Evolutionary conservation across 441 rosid genomes (phyloP).

Genomic region (Heliophila coronopifolia): DNA sequence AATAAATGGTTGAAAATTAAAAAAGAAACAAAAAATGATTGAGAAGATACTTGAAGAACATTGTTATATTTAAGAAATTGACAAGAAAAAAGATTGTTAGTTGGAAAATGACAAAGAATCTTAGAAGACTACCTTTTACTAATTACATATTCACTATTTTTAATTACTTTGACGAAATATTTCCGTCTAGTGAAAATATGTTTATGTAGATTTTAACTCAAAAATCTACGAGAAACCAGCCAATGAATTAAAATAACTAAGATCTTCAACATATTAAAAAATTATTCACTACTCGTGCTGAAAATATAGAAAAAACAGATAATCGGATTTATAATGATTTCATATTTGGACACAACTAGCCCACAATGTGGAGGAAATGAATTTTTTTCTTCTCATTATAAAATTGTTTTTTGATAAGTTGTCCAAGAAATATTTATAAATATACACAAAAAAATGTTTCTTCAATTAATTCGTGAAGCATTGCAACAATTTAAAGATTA

Average conservation of each 20-base stretch:
- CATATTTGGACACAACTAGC: slow-evolving; percentile 26
- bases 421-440: too few relatives aligned
- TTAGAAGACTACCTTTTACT: slow-evolving; percentile 6
- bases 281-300: not conserved
- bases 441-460: not conserved
- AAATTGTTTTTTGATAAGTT: too few relatives aligned
- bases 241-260: not conserved
- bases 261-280: not conserved
- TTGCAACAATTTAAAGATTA: too few relatives aligned
- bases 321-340: slow-evolving; percentile 19
- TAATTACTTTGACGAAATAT: too few relatives aligned
- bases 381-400: too few relatives aligned
- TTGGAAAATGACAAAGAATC: slow-evolving; percentile 18
- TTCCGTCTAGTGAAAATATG: too few relatives aligned
- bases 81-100: not conserved
- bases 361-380: too few relatives aligned
- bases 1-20: not conserved
- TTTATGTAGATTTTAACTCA: not conserved
- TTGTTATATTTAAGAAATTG: slow-evolving; percentile 7
- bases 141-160: not conserved
- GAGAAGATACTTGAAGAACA: not conserved
- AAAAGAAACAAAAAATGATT: not conserved
- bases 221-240: not conserved
- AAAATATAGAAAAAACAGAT: not conserved
- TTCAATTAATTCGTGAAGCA: slow-evolving; percentile 7